Base-by-base conservation (phyloP, 495 filamentous ascomycete species). In the Podospora conica region DNA sequence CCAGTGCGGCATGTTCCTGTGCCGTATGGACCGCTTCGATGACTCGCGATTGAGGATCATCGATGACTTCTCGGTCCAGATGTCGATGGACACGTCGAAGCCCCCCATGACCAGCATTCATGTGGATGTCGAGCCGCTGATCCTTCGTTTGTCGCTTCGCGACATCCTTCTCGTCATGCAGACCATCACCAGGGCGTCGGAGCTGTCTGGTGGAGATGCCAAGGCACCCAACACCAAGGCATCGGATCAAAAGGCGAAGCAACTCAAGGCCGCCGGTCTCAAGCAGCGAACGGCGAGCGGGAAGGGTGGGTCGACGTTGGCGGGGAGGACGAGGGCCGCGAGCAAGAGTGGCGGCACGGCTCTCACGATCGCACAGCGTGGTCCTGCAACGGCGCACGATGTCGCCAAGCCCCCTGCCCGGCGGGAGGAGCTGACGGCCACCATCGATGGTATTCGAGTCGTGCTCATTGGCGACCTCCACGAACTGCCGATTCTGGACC, bases 21-120 rank as follows among this genome's bases (percentile, higher is more conserved):
- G 95, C 74, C 91, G 95, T 27, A 98, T 98, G 96, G 95, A 98
- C 73, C 90, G 90, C 67, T 96, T 96, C 68, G 93, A 96, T 63
- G 91, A 88, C 20, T 90, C 86, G 60, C 84, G 91, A 40, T 85
- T 97, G 53, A 88, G 96, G 23, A 96, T 98, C 68, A 83, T 98
- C 23, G 95, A 98, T 73, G 92, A 98, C 73, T 98, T 98, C 76
- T 96, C 92, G 9, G 74, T 98, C 29, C 90, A 93, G 66, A 82
- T 96, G 69, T 93, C 93, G 3, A 85, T 97, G 82, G 93, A 98
- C 71, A 95, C 87, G 33, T 88, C 85, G 54, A 85, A 88, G 65
- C 83, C 88, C 3, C 81, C 85, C 18, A 68, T 88, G 25, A 95
- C 90, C 2, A 95, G 84, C 66, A 93, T 98, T 58, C 86, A 91